Evolutionary conservation across 2,329 filamentous ascomycete genomes (phyloP), one percentile per base, ranked within the genome.

Genomic region (Aureobasidium melanogenum): DNA sequence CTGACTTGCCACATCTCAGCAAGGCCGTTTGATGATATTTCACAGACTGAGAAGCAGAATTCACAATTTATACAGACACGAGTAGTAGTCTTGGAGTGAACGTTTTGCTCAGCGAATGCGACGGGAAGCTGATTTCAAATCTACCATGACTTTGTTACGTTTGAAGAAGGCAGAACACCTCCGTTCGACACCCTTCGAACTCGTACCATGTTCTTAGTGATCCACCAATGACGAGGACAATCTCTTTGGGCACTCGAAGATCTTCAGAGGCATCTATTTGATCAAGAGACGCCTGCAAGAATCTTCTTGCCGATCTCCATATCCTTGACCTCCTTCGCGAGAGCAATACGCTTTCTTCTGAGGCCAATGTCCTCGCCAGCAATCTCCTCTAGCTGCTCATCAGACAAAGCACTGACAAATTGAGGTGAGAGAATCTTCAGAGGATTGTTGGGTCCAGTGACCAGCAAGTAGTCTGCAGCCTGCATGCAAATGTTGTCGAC

Each of bases 401-500:
- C 66, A 0, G 72, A 75, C 58, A 88, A 71, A 0, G 67, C 63
- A 19, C 79, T 70, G 0, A 88, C 76, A 43, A 81, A 80, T 0
- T 76, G 69, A 0, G 82, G 75, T 0, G 75, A 79, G 46, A 89
- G 79, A 0, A 83, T 71, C 10, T 71, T 74, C 1, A 87, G 71
- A 0, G 84, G 84, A 6, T 80, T 80, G 0, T 75, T 64, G 0
- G 76, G 67, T 0, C 80, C 78, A 1, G 71, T 72, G 0, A 88
- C 70, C 0, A 89, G 74, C 62, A 77, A 76, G 66, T 84, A 72
- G 46, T 82, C 79, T 1, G 82, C 73, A 0, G 79, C 82, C 64
- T 88, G 85, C 63, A 80, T 79, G 66, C 77, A 84, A 1, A 90
- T 70, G 3, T 76, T 80, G 65, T 89, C 86, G 1, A 87, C 78